Base-by-base conservation (phyloP, 768 basidiomycete genomes). In the Phaffia australis region DNA sequence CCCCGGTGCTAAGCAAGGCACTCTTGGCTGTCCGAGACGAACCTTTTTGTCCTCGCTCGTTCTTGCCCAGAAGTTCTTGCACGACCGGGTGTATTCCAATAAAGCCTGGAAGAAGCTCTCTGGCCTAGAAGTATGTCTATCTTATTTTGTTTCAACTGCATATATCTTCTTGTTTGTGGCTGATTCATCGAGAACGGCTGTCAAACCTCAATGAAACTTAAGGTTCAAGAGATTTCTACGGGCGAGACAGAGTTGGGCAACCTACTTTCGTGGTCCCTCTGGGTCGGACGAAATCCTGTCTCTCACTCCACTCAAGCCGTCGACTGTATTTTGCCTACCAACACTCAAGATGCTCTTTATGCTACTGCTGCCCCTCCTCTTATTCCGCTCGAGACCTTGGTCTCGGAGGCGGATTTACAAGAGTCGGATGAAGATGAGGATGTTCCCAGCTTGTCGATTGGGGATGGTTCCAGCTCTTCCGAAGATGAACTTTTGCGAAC, bases 31-130 rank as follows among this genome's bases (percentile, higher is more conserved):
- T 72, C 89, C 92, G 1, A 83, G 92, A 30, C 83, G 92, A 29
- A 83, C 89, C 0, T 95, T 97, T 76, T 80, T 95, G 11, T 89
- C 89, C 0, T 84, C 88, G 0, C 79, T 97, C 51, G 89, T 97
- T 64, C 80, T 90, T 60, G 93, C 92, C 0, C 87, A 87, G 19
- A 97, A 97, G 72, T 93, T 93, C 74, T 84, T 87, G 69, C 90
- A 93, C 78, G 92, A 97, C 73, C 85, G 88, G 60, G 89, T 88
- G 52, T 95, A 93, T 72, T 91, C 89, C 18, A 94, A 95, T 75
- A 83, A 85, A 30, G 91, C 92, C 21, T 95, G 93, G 93, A 87
- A 88, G 1, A 91, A 92, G 73, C 81, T 97, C 7, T 88, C 87
- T n/a, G 90, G 91, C 21, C 81, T 97, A 2, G 83, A 86, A 0